Conservation (phyloP, 306 rosid genomes). For the Prunus padus region DNA sequence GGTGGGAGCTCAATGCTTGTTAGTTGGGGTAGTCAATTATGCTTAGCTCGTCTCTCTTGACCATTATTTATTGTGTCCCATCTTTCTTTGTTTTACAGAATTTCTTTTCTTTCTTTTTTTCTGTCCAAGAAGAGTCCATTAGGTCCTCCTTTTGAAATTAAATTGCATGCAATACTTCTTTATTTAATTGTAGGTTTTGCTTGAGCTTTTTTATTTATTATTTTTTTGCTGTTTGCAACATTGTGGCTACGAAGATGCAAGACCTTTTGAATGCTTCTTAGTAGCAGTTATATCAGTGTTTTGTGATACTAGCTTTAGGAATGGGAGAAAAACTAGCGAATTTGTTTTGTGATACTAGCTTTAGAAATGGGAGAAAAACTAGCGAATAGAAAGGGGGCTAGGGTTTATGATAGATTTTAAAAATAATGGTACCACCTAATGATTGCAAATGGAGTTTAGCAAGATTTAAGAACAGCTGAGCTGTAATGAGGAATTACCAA, state of each 20-base stretch:
- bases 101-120: background rate
- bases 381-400: background rate
- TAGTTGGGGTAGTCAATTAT: background rate
- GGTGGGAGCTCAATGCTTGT: background rate
- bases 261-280: background rate
- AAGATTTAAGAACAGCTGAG: background rate
- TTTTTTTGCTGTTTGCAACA: background rate
- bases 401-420: constrained; percentile 1
- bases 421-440: background rate
- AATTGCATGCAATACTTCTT: background rate
- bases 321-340: background rate
- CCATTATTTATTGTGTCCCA: background rate
- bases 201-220: background rate
- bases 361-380: background rate
- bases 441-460: background rate
- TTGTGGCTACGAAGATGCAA: background rate
- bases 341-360: background rate
- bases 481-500: background rate
- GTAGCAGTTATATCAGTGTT: background rate
- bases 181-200: background rate
- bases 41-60: background rate
- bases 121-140: background rate
- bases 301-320: background rate
- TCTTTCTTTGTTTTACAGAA: background rate
- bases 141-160: background rate